Evolutionary conservation across 2,329 filamentous ascomycete genomes (phyloP).

Genomic region (Arthrobotrys sinensis): DNA sequence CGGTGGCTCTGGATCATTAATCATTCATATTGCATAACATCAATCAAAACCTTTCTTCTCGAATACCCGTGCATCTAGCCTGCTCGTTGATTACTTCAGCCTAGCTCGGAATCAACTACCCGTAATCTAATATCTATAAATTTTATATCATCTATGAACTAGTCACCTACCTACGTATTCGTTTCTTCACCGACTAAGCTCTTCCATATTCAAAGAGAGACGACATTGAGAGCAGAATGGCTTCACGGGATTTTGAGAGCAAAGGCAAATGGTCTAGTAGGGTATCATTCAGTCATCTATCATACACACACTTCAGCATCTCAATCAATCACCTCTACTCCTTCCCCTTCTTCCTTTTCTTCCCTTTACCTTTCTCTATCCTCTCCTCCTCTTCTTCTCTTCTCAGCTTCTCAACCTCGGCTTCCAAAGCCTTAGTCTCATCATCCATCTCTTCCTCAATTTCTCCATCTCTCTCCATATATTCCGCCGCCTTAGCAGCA

Average conservation of each 20-base stretch:
- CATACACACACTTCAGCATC: slow-evolving; percentile 20
- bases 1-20: no score
- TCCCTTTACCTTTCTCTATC: slow-evolving; percentile 34
- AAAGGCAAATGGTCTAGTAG: background rate
- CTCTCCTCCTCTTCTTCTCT: slow-evolving; percentile 40
- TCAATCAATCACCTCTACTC: background rate
- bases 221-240: no score
- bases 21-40: no score
- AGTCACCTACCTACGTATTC: no score
- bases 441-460: slow-evolving; percentile 59
- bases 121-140: no score
- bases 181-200: no score
- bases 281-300: slow-evolving; percentile 42
- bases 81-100: no score
- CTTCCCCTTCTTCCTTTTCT: slow-evolving; percentile 52
- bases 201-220: background rate
- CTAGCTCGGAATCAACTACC: no score
- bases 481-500: slow-evolving; percentile 35
- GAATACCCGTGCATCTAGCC: no score
- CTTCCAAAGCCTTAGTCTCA: slow-evolving; percentile 54
- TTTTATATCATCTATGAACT: no score
- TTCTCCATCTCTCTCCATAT: slow-evolving; percentile 59
- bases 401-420: slow-evolving; percentile 44
- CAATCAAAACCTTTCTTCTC: no score
- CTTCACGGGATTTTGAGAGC: background rate